Base-by-base conservation (phyloP, 129 eudicot species). In the Tagetes patula region DNA sequence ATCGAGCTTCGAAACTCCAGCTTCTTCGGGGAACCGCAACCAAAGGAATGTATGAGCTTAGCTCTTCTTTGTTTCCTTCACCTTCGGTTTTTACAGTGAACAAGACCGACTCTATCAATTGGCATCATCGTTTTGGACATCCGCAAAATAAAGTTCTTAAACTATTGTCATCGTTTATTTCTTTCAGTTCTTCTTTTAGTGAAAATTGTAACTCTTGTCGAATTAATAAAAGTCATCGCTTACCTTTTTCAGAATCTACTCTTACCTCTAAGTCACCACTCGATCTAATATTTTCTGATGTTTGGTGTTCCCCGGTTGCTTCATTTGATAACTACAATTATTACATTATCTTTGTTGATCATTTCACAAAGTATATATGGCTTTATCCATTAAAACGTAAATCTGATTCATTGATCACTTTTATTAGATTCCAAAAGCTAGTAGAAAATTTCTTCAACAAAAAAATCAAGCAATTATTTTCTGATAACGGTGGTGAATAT, bases 131-230 rank as follows among this genome's bases (percentile, higher is more conserved):
- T 0, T 20, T 20, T 20, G 27, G 27, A 20, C 27, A 20, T 20
- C 27, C 27, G 27, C 27, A 20, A 20, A 20, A 4, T 60, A 45
- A 45, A 45, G 6, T 45, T 45, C 6, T 45, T 9, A 45, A 45
- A 3, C 8, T 9, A 14, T 55, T 14, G 41, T 31, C 40, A 9
- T 31, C 3, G 12, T 32, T 34, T 34, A 60, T 31, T 31, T 8
- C n/a, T 32, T 32, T 33, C 2, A 60, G 6, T 20, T 60, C 36
- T 3, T 6, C 1, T 60, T 31, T 32, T 33, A 5, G 1, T 52
- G 58, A 52, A 1, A 60, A 60, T 60, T 60, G 66, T 60, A 60
- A 60, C 33, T 32, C 66, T 33, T 60, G 66, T 1, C n/a, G 3
- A 8, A 31, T 32, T 0, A 60, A 65, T 65, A 65, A 65, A 65